Conservation (phyloP, 352 stramenopile genomes). For the Phytophthora rubi region DNA sequence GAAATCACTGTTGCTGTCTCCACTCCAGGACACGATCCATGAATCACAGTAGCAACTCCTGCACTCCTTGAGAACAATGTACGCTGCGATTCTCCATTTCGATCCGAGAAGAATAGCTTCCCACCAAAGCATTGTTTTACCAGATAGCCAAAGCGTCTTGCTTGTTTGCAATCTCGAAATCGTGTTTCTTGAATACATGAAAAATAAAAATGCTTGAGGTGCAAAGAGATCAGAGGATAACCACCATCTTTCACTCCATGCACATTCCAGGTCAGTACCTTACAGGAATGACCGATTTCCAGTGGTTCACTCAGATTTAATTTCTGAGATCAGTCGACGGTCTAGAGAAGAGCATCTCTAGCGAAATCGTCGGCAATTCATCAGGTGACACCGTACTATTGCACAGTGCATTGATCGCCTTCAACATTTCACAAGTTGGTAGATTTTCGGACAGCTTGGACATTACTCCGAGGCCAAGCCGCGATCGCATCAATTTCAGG, state of each 20-base stretch:
- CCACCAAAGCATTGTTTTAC: slow-evolving; percentile 1
- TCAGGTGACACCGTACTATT: too few relatives aligned
- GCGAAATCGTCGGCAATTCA: too few relatives aligned
- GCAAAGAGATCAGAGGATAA: not conserved
- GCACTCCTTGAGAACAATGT: slow-evolving; percentile 2
- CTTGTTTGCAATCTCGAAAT: not conserved
- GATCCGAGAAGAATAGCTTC: slow-evolving; percentile 4
- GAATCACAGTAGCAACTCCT: slow-evolving; percentile 10
- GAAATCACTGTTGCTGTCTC: not conserved
- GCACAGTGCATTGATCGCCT: too few relatives aligned
- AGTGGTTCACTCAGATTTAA: too few relatives aligned
- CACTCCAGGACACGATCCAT: slow-evolving; percentile 3
- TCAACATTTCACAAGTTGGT: too few relatives aligned
- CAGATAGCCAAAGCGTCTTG: not conserved
- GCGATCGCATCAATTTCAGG: not conserved
- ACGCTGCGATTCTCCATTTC: not conserved
- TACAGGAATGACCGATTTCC: slow-evolving; percentile 11
- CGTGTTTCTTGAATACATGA: slow-evolving; percentile 13
- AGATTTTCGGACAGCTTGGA: too few relatives aligned
- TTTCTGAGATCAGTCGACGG: too few relatives aligned
- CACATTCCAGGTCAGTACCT: slow-evolving; percentile 10
- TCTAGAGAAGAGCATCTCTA: too few relatives aligned
- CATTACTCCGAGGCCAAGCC: not conserved
- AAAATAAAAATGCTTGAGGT: slow-evolving; percentile 18
- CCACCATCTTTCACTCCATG: slow-evolving; percentile 4